Evolutionary conservation across 139 green algal genomes (phyloP).

Genomic region (Trebouxia sp.): DNA sequence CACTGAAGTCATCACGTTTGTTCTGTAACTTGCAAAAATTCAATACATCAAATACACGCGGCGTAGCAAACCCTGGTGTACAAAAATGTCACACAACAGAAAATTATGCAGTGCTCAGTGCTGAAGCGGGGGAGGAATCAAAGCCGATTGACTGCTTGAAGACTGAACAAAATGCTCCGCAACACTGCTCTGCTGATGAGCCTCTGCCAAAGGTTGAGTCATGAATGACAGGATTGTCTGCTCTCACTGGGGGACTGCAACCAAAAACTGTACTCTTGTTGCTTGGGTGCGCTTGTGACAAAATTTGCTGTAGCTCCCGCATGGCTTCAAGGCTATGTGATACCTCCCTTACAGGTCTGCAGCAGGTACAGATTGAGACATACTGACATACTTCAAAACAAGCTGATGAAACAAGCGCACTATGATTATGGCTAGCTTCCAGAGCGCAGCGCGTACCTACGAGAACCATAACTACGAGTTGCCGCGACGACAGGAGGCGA

Average conservation of each 20-base stretch:
- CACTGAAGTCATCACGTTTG: constrained; percentile 10
- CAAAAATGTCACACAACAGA: neutral
- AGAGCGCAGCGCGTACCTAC: neutral
- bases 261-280: constrained; percentile 28
- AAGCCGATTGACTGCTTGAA: neutral
- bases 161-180: constrained; percentile 6
- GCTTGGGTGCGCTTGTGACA: constrained; percentile 15
- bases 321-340: constrained; percentile 10
- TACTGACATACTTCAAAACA: no score
- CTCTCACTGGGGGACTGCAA: constrained; percentile 32
- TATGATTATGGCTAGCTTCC: no score
- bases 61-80: constrained; percentile 17
- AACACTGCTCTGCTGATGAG: neutral
- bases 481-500: constrained; percentile 2
- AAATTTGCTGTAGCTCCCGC: constrained; percentile 14
- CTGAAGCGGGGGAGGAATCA: constrained; percentile 24
- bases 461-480: neutral
- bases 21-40: neutral
- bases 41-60: constrained; percentile 6
- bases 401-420: no score
- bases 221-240: constrained; percentile 16
- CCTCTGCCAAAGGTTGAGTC: neutral
- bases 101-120: constrained; percentile 32
- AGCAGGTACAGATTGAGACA: neutral
- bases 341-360: neutral